A percentile compares a stretch with the other conserved stretches of the same genome.
Evolutionary conservation across 2,329 filamentous ascomycete species (phyloP).

Genomic region (Aspergillus japonicus): DNA sequence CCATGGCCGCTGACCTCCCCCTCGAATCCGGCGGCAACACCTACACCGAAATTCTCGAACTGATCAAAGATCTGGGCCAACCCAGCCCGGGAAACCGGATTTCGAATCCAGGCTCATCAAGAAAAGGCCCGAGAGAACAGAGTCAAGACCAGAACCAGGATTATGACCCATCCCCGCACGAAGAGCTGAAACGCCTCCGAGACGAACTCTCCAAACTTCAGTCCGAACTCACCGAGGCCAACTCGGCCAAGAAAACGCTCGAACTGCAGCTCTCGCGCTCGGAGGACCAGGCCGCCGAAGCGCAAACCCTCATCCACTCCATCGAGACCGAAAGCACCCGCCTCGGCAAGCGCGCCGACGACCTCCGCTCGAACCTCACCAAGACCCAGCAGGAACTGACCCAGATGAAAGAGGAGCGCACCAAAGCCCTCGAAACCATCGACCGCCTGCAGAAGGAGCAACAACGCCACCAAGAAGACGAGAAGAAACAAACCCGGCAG

Average conservation of each 20-base stretch:
- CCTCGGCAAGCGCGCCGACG: constrained; percentile 35
- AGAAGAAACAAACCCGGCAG: not conserved
- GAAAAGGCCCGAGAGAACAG: not conserved
- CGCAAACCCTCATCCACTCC: constrained; percentile 36
- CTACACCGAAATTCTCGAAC: constrained; percentile 41
- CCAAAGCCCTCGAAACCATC: constrained; percentile 31
- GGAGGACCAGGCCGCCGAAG: constrained; percentile 38
- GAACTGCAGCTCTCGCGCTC: constrained; percentile 38
- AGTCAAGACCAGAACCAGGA: constrained; percentile 14
- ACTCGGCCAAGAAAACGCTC: constrained; percentile 29
- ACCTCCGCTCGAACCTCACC: constrained; percentile 33
- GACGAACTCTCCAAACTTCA: constrained; percentile 33
- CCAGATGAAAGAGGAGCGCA: constrained; percentile 32
- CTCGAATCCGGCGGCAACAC: constrained; percentile 33
- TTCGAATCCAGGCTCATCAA: constrained; percentile 9
- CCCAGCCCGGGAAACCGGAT: constrained; percentile 16
- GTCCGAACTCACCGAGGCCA: constrained; percentile 31
- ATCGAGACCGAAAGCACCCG: constrained; percentile 42
- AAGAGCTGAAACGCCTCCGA: constrained; percentile 23
- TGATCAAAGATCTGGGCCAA: constrained; percentile 36
- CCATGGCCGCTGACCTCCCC: constrained; percentile 38
- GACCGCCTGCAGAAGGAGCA: constrained; percentile 30
- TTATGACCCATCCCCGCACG: constrained; percentile 2
- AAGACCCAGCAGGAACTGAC: constrained; percentile 33
- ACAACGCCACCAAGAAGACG: constrained; percentile 9